Conservation (phyloP, 768 basidiomycete species). For the Udeniomyces megalosporus region DNA sequence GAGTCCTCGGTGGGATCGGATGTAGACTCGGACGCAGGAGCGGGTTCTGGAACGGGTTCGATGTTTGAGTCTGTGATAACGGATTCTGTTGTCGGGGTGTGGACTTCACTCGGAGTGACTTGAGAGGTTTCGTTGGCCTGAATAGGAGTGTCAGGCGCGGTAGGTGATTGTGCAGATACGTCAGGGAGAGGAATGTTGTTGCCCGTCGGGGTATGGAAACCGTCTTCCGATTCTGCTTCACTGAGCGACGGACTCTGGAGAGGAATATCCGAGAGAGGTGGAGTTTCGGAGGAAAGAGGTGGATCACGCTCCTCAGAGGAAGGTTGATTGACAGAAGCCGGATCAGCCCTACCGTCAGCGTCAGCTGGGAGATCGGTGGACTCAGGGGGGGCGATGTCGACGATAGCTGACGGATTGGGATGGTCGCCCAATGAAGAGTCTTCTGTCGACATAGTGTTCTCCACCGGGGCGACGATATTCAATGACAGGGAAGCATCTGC, state of each 20-base stretch:
- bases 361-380: not conserved
- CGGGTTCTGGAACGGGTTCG: too few relatives aligned
- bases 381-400: not conserved
- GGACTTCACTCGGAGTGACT: too few relatives aligned
- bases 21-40: too few relatives aligned
- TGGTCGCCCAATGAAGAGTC: not conserved
- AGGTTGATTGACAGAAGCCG: not conserved
- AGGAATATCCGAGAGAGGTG: not conserved
- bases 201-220: conserved; percentile 1
- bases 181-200: not conserved
- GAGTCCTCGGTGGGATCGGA: too few relatives aligned
- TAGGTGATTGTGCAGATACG: not conserved
- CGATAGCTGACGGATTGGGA: too few relatives aligned
- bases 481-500: not conserved
- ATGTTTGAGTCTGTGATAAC: too few relatives aligned
- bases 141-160: not conserved
- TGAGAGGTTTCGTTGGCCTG: too few relatives aligned
- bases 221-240: not conserved
- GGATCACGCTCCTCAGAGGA: not conserved
- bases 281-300: not conserved
- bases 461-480: not conserved
- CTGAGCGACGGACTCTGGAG: not conserved
- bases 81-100: too few relatives aligned
- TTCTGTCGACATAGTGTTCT: not conserved
- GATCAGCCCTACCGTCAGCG: too few relatives aligned